Evolutionary conservation across 345 rosid species (phyloP).

Genomic region (Lumnitzera racemosa): DNA sequence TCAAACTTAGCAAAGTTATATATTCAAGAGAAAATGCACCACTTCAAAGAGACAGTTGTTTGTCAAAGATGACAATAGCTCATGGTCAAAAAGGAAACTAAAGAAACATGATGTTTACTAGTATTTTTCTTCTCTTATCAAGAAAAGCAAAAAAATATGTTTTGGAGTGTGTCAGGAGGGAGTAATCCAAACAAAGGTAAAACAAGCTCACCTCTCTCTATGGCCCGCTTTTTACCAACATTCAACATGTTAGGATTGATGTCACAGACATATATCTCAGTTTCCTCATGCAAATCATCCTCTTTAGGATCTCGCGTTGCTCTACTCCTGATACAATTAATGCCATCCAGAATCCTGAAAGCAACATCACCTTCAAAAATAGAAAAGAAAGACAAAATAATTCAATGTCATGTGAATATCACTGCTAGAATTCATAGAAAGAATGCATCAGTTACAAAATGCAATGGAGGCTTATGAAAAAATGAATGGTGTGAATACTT

Average conservation of each 20-base stretch:
- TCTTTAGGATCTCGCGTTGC: constrained; percentile 46
- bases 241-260: constrained; percentile 86
- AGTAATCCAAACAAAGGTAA: no score
- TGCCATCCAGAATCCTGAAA: constrained; percentile 65
- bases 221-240: constrained; percentile 75
- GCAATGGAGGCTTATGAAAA: not conserved
- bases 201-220: constrained; percentile 55
- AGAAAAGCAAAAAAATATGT: no score
- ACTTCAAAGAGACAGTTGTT: no score
- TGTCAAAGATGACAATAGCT: no score
- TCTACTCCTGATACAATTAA: constrained; percentile 47
- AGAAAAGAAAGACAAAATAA: not conserved
- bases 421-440: not conserved
- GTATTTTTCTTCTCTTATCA: no score
- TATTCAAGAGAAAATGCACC: not conserved
- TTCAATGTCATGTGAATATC: not conserved
- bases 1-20: constrained; percentile 1
- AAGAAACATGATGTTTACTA: no score
- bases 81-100: no score
- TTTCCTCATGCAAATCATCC: constrained; percentile 64
- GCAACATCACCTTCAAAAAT: constrained; percentile 78
- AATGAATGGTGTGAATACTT: not conserved
- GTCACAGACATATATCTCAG: constrained; percentile 80
- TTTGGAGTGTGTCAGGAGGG: no score
- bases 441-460: not conserved